These are phyloP conservation scores for Eryngium alpinum DNA, from an alignment of 140 eudicot species.

Conservation along the genomic window DNA sequence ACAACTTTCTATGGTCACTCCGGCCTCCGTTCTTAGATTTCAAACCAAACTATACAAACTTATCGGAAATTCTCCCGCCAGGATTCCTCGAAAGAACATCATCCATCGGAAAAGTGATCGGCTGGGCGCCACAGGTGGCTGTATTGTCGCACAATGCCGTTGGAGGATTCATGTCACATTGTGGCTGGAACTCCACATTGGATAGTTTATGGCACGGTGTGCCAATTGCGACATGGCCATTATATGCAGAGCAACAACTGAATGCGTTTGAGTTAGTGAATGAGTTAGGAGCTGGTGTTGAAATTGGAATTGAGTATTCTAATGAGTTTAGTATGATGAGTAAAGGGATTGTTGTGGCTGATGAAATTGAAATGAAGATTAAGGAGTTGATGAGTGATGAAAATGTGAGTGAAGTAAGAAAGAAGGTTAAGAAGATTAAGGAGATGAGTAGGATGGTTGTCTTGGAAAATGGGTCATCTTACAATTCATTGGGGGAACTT, in stretches of 20 bases:
- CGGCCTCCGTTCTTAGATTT: conserved; percentile 24
- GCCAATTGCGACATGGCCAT: conserved; percentile 54
- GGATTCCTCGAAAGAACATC: conserved; percentile 39
- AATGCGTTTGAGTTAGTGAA: conserved; percentile 42
- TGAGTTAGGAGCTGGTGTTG: conserved; percentile 39
- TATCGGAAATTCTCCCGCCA: conserved; percentile 28
- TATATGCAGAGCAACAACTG: conserved; percentile 49
- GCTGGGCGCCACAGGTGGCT: conserved; percentile 54
- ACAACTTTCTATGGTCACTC: conserved; percentile 45
- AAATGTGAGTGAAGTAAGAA: conserved; percentile 22
- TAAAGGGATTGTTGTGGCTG: conserved; percentile 23
- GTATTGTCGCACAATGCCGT: conserved; percentile 38
- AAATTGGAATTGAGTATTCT: conserved; percentile 28
- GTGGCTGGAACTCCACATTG: conserved; percentile 27
- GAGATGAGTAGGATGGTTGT: conserved; percentile 29
- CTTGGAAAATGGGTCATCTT: conserved; percentile 38
- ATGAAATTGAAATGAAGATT: conserved; percentile 32
- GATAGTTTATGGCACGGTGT: conserved; percentile 50
- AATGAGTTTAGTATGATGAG: neutral
- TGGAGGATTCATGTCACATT: conserved; percentile 62
- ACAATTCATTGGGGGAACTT: conserved; percentile 15
- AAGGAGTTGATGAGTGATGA: conserved; percentile 19
- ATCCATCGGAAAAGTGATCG: conserved; percentile 39
- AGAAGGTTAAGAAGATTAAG: conserved; percentile 29
- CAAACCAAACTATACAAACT: conserved; percentile 10